A percentile compares a stretch with the other conserved stretches of the same genome.
Conservation (phyloP, 2,329 filamentous ascomycete genomes). For the Sarocladium kiliense region DNA sequence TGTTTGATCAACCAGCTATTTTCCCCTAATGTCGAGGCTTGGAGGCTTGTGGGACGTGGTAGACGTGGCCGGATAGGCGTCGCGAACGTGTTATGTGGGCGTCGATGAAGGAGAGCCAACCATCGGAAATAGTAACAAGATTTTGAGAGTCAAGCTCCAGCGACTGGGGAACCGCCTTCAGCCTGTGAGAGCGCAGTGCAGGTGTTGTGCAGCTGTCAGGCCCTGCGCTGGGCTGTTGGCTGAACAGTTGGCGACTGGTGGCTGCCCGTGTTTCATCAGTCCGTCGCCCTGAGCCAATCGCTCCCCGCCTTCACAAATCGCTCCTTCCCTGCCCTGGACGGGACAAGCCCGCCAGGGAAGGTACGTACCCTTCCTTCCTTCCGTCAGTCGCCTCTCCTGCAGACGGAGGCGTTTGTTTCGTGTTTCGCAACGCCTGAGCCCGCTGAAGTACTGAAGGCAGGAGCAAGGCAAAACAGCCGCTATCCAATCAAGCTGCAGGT, state of each 20-base stretch:
- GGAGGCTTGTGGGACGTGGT: not conserved
- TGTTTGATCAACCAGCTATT: not conserved
- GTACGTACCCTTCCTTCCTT: not conserved
- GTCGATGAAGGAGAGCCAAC: constrained; percentile 3
- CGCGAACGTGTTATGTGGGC: not conserved
- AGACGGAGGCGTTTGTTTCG: constrained; percentile 4
- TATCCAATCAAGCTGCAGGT: constrained; percentile 5
- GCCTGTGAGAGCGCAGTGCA: not conserved
- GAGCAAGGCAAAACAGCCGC: not conserved
- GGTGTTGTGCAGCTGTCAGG: constrained; percentile 1
- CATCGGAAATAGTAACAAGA: not conserved
- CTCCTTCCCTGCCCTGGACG: not conserved
- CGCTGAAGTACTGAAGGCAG: not conserved
- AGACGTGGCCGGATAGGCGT: not conserved
- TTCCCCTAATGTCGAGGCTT: not conserved
- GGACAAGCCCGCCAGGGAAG: not conserved
- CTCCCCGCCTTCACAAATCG: not conserved
- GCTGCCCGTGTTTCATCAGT: constrained; percentile 4
- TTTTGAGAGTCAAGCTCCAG: not conserved
- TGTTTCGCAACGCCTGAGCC: constrained; percentile 2
- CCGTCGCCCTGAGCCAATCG: not conserved
- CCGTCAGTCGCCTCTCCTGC: not conserved
- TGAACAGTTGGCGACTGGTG: not conserved
- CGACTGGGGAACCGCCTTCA: not conserved
- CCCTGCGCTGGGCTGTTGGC: not conserved